Conservation (phyloP, 2,329 filamentous ascomycete genomes). For the Elsinoe perseae region DNA sequence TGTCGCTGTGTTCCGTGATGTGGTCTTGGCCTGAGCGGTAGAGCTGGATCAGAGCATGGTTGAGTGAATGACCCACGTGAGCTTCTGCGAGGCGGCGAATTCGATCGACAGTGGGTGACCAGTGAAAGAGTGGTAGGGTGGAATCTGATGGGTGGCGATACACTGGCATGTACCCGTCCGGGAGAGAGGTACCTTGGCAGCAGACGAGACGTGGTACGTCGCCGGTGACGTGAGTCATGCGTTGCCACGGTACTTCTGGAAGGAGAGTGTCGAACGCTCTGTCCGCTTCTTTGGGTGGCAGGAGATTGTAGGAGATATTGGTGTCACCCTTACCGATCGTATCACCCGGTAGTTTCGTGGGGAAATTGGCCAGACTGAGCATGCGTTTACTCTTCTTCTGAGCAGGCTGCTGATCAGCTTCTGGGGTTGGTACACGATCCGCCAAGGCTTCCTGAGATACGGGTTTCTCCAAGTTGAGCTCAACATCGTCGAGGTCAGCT, state of each 20-base stretch:
- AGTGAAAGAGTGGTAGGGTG: constrained; percentile 66
- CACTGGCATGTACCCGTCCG: constrained; percentile 72
- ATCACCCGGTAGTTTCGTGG: constrained; percentile 41
- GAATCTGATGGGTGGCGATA: constrained; percentile 93
- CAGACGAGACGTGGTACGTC: constrained; percentile 87
- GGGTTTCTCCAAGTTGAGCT: not conserved
- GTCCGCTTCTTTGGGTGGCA: constrained; percentile 46
- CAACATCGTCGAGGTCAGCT: constrained; percentile 10
- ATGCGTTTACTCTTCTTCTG: constrained; percentile 9
- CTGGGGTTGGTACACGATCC: constrained; percentile 41
- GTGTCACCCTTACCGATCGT: constrained; percentile 65
- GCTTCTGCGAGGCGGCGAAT: constrained; percentile 64
- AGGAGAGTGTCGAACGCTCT: constrained; percentile 62
- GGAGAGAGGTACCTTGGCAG: constrained; percentile 66
- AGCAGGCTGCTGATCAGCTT: constrained; percentile 28
- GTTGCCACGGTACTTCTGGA: constrained; percentile 75
- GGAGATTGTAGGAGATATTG: constrained; percentile 60
- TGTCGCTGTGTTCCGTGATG: constrained; percentile 95
- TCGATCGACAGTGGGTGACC: constrained; percentile 62
- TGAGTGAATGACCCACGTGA: constrained; percentile 68
- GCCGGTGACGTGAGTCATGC: constrained; percentile 86
- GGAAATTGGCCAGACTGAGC: constrained; percentile 16
- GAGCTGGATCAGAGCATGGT: constrained; percentile 86
- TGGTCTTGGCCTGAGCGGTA: constrained; percentile 86
- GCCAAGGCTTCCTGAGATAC: not conserved